phyloP scores from a whole-genome alignment of 768 basidiomycete species.

The Clavulina sp. region DNA sequence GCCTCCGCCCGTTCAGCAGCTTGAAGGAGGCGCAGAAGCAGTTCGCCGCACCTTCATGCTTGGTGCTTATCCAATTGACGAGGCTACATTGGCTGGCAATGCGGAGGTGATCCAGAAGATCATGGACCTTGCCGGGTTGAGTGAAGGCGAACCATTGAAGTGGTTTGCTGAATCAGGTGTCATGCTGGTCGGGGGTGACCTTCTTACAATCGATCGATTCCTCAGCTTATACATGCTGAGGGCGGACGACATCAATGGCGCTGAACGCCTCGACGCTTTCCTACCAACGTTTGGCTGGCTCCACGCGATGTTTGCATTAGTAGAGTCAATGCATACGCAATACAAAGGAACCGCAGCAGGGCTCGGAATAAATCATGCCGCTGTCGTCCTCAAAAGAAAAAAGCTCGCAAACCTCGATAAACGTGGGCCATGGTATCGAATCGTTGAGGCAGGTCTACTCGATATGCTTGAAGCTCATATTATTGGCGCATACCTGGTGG shows the following conservation, averaged over 20 bases:
- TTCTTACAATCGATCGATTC: not conserved
- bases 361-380: not conserved
- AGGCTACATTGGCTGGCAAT: not conserved
- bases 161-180: not conserved
- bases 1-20: not conserved
- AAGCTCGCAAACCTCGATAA: not conserved
- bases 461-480: not conserved
- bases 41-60: not conserved
- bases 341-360: not conserved
- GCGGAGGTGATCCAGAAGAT: not conserved
- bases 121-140: not conserved
- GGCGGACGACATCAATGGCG: not conserved
- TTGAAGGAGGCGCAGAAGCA: not conserved
- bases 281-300: not conserved
- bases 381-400: not conserved
- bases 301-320: not conserved
- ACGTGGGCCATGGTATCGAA: not conserved
- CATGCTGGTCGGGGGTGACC: not conserved
- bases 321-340: not conserved
- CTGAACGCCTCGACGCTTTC: not conserved
- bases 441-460: not conserved
- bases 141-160: not conserved
- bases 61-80: not conserved
- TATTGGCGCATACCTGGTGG: not conserved
- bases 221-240: not conserved